A percentile compares a stretch with the other conserved stretches of the same genome.
Evolutionary conservation across 371 early-diverging fungal species (phyloP).

Genomic region (Mortierella sp.): DNA sequence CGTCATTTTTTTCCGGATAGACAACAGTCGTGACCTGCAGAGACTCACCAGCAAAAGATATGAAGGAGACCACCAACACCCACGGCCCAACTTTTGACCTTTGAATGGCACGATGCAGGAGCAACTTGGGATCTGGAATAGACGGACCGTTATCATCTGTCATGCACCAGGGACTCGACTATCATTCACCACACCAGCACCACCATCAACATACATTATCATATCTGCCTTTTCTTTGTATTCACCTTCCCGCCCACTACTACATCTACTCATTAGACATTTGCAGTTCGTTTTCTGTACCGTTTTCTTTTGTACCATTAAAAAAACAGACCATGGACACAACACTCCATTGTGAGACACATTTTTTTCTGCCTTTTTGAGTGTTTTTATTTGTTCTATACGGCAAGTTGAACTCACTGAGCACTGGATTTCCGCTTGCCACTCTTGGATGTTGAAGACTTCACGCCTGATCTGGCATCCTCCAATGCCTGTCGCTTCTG

Average conservation of each 20-base stretch:
- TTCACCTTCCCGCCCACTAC: neutral
- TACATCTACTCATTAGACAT: conserved; percentile 12
- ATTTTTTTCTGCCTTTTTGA: neutral
- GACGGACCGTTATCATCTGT: neutral
- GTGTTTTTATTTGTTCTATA: conserved; percentile 5
- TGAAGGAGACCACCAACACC: neutral
- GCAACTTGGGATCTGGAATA: conserved; percentile 7
- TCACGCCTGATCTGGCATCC: conserved; percentile 24
- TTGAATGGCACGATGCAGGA: neutral
- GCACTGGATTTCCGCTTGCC: conserved; percentile 31
- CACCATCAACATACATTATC: neutral
- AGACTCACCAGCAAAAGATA: neutral
- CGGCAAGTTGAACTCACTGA: conserved; percentile 9
- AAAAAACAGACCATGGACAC: conserved; percentile 24
- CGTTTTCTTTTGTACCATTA: conserved; percentile 28
- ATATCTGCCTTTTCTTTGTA: conserved; percentile 10
- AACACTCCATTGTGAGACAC: neutral
- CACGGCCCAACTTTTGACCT: too few relatives aligned
- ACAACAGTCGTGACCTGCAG: neutral
- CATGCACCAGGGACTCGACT: neutral
- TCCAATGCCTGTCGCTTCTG: conserved; percentile 64
- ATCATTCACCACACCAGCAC: neutral
- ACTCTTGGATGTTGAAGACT: conserved; percentile 21
- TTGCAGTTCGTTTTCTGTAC: conserved; percentile 17
- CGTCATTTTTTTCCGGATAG: neutral